Evolutionary conservation across 352 stramenopile species (phyloP).

Genomic region (Saprolegnia diclina): DNA sequence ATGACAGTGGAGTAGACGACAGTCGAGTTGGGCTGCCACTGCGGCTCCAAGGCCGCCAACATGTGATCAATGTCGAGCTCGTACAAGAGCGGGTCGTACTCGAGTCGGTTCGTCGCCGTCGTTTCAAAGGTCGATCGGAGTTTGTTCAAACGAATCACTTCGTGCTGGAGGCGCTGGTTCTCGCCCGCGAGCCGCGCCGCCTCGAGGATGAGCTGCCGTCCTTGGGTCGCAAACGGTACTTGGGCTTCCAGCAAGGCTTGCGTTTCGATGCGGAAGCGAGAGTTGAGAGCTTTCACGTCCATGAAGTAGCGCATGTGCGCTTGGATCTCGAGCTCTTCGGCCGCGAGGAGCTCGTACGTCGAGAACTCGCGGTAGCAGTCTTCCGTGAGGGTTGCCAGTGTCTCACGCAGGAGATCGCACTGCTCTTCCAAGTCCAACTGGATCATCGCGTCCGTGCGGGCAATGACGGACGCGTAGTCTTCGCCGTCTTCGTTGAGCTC

Average conservation of each 20-base stretch:
- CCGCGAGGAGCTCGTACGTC: conserved; percentile 26
- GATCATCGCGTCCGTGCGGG: conserved; percentile 32
- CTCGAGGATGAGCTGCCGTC: conserved; percentile 15
- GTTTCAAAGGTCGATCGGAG: conserved; percentile 41
- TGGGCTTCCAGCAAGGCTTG: background rate
- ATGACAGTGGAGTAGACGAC: background rate
- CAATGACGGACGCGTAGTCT: conserved; percentile 38
- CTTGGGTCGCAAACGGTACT: conserved; percentile 30
- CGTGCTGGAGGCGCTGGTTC: conserved; percentile 51
- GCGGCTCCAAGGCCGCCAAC: conserved; percentile 31
- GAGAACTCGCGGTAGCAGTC: conserved; percentile 26
- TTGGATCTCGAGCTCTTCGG: conserved; percentile 21
- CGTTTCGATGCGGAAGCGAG: background rate
- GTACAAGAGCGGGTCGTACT: conserved; percentile 50
- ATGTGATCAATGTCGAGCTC: conserved; percentile 43
- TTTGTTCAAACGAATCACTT: conserved; percentile 37
- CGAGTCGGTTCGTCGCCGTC: conserved; percentile 39
- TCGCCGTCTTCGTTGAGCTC: conserved; percentile 46
- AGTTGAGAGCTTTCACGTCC: conserved; percentile 6
- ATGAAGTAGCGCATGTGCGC: conserved; percentile 21
- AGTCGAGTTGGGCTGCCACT: conserved; percentile 24
- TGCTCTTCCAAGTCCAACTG: conserved; percentile 30
- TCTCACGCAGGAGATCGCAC: conserved; percentile 34
- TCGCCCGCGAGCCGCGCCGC: conserved; percentile 37
- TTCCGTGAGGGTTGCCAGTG: conserved; percentile 35